Evolutionary conservation across 768 basidiomycete genomes (phyloP).

Genomic region (Mycena chlorophos): DNA sequence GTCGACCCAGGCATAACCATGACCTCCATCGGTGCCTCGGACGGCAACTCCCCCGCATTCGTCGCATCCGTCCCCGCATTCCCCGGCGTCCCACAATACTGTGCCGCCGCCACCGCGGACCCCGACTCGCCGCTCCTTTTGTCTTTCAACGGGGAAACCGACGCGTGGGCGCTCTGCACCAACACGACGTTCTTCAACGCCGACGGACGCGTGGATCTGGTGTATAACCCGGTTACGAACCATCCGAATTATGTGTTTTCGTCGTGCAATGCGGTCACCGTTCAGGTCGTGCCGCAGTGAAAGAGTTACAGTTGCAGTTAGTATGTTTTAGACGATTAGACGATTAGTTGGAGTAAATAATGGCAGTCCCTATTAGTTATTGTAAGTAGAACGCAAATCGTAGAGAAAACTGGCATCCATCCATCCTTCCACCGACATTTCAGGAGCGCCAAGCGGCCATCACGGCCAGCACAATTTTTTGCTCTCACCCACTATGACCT

Average conservation of each 20-base stretch:
- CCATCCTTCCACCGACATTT: no score
- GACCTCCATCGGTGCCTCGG: slow-evolving; percentile 37
- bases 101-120: slow-evolving; percentile 32
- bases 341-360: no score
- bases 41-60: slow-evolving; percentile 46
- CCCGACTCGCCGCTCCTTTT: slow-evolving; percentile 34
- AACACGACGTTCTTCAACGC: slow-evolving; percentile 36
- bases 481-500: background rate
- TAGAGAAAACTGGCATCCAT: no score
- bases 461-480: no score
- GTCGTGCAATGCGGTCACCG: slow-evolving; percentile 38
- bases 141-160: slow-evolving; percentile 40
- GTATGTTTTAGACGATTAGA: no score
- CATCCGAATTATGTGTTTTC: slow-evolving; percentile 42
- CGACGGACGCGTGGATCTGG: slow-evolving; percentile 42
- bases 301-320: no score
- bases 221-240: slow-evolving; percentile 43
- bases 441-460: no score
- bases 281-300: slow-evolving; percentile 35
- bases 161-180: slow-evolving; percentile 44
- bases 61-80: slow-evolving; percentile 46
- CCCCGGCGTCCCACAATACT: slow-evolving; percentile 43
- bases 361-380: no score
- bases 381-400: no score
- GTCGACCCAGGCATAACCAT: slow-evolving; percentile 40